A percentile compares a stretch with the other conserved stretches of the same genome.
Evolutionary conservation across 2,329 filamentous ascomycete genomes (phyloP).

Genomic region (Purpureocillium takamizusanense): DNA sequence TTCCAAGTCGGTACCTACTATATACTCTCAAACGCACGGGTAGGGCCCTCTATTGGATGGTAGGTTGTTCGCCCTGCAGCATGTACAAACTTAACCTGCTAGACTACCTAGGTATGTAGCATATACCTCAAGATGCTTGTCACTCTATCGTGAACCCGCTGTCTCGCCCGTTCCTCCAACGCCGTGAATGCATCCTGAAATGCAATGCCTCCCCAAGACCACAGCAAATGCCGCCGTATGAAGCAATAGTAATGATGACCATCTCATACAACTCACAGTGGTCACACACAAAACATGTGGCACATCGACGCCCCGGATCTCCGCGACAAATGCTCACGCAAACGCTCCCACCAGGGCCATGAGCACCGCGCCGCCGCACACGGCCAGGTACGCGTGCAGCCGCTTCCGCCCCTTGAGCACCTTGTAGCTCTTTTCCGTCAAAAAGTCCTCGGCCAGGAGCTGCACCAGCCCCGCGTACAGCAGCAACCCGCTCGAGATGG

Average conservation of each 20-base stretch:
- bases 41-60: too few relatives aligned
- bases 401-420: conserved; percentile 53
- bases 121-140: not conserved
- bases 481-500: conserved; percentile 70
- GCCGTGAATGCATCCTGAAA: too few relatives aligned
- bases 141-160: not conserved
- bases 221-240: too few relatives aligned
- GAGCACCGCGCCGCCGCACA: conserved; percentile 53
- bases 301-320: not conserved
- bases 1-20: too few relatives aligned
- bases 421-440: conserved; percentile 66
- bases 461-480: conserved; percentile 80
- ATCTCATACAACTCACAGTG: not conserved
- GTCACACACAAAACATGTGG: too few relatives aligned
- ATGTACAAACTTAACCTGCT: too few relatives aligned
- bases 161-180: not conserved
- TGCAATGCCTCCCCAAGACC: too few relatives aligned
- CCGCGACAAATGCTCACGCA: conserved; percentile 33
- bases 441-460: conserved; percentile 75
- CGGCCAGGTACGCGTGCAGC: conserved; percentile 52
- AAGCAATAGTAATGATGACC: too few relatives aligned
- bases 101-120: too few relatives aligned
- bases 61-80: too few relatives aligned
- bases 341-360: conserved; percentile 69
- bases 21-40: too few relatives aligned